These are phyloP conservation scores for Opeltia flavorubescens DNA, from an alignment of 495 filamentous ascomycete genomes.

Conservation along the genomic window DNA sequence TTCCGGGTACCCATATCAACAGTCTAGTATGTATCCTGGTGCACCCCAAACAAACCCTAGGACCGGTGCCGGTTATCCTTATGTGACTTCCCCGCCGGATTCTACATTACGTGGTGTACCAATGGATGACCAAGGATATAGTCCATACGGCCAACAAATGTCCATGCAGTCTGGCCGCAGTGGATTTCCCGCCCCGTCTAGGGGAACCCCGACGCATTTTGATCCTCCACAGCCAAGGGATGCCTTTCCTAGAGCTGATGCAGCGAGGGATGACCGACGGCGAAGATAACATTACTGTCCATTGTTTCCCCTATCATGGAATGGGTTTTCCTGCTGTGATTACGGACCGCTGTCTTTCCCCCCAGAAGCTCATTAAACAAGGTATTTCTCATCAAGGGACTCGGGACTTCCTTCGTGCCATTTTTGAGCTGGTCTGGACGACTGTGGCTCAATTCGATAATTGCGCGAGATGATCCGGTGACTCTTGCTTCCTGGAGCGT, in stretches of 20 bases:
- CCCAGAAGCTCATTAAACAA: too few species aligned
- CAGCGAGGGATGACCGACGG: conserved; percentile 11
- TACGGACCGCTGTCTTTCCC: too few species aligned
- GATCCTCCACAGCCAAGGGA: conserved; percentile 4
- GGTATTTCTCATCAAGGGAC: too few species aligned
- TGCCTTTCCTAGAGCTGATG: conserved; percentile 6
- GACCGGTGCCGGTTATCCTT: conserved; percentile 4
- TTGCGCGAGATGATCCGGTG: too few species aligned
- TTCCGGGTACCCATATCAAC: conserved; percentile 6
- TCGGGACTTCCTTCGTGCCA: too few species aligned
- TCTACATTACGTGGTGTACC: conserved; percentile 6
- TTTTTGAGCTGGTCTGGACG: too few species aligned
- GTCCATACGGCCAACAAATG: neutral
- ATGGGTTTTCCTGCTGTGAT: too few species aligned
- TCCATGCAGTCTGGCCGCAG: conserved; percentile 9
- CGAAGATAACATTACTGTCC: conserved; percentile 1
- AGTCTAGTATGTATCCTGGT: conserved; percentile 5
- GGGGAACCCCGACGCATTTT: conserved; percentile 4
- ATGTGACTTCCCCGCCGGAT: conserved; percentile 6
- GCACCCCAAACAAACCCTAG: conserved; percentile 4
- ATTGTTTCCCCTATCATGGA: too few species aligned
- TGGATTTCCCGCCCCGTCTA: conserved; percentile 4
- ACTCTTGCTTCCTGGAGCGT: too few species aligned
- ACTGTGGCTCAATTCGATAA: too few species aligned
- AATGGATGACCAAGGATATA: conserved; percentile 6